Percentiles rank a stretch among this genome's conserved stretches.
Evolutionary conservation across 2,329 filamentous ascomycete species (phyloP).

Genomic region (Aspergillus piperis): DNA sequence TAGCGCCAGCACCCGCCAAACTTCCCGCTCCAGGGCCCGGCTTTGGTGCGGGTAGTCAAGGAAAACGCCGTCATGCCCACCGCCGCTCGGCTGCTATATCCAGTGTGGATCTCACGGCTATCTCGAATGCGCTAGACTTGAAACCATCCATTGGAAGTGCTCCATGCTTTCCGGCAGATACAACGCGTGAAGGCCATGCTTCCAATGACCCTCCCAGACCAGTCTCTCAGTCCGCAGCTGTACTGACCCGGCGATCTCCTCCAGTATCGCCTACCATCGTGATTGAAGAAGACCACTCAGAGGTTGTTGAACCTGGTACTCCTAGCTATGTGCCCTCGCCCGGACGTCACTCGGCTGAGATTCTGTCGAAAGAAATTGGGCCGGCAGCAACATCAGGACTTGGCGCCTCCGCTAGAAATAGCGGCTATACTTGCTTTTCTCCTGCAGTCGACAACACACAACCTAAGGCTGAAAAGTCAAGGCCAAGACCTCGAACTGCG

Average conservation of each 20-base stretch:
- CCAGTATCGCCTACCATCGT: constrained; percentile 36
- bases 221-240: constrained; percentile 37
- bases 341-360: constrained; percentile 75
- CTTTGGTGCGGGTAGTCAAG: constrained; percentile 49
- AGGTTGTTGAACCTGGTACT: constrained; percentile 12
- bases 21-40: constrained; percentile 36
- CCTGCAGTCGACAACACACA: constrained; percentile 59
- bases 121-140: constrained; percentile 47
- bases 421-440: constrained; percentile 35
- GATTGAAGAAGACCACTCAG: constrained; percentile 14
- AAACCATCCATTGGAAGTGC: constrained; percentile 61
- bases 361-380: constrained; percentile 81
- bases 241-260: constrained; percentile 32
- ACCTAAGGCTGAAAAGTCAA: constrained; percentile 29
- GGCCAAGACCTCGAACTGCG: constrained; percentile 47
- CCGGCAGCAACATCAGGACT: constrained; percentile 68
- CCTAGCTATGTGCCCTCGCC: constrained; percentile 52
- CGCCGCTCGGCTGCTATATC: constrained; percentile 80
- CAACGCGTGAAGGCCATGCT: constrained; percentile 26
- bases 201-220: constrained; percentile 35
- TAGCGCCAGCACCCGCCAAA: constrained; percentile 25
- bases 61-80: constrained; percentile 73
- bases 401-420: constrained; percentile 74
- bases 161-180: constrained; percentile 51
- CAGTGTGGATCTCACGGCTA: constrained; percentile 71